Base-by-base conservation (phyloP, 2,329 filamentous ascomycete genomes). In the Alternaria sp. region DNA sequence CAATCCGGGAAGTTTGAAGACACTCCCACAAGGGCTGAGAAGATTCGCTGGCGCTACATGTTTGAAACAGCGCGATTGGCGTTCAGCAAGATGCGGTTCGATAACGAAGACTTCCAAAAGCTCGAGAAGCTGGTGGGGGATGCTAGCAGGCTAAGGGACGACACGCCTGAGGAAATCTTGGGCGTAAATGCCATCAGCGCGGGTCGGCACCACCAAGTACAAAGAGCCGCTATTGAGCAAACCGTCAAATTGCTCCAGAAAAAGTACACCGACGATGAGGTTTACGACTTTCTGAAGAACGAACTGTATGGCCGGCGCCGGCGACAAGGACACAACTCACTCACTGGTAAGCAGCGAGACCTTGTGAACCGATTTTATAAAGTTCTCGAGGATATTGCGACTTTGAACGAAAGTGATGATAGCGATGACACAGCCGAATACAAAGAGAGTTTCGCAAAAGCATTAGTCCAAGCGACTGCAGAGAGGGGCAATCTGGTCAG, bases 11-110 rank as follows among this genome's bases (percentile, higher is more conserved):
- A 12, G 11, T 13, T 23, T 12, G 19, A 26, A 13, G 19, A 36
- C 7, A 19, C 40, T 25, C 54, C 36, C 36, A 40, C 36, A 21
- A 46, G n/a, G 11, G 12, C 23, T 15, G 19, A 26, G n/a, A 26
- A 36, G n/a, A 12, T 30, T 30, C 54, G 63, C 30, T 46, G 73
- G 71, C 65, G 52, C 49, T 76, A 69, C 30, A 54, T 73, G 12
- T 73, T 66, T 45, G 67, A 70, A 44, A 68, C 71, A 3, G 69
- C 57, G 2, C 53, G 60, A 23, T 23, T 65, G 10, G 67, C 65
- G 11, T 75, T 70, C 70, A 57, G 62, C 21, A 66, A 59, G 21
- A 59, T 72, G 26, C 30, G 36, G 12, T 68, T 69, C 23, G 63
- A 67, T 17, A 6, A 40, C 12, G 23, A 49, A 5, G 59, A 55